Evolutionary conservation across 305 asterid genomes (phyloP), one percentile per base, ranked within the genome.

Genomic region (Striga hermonthica): DNA sequence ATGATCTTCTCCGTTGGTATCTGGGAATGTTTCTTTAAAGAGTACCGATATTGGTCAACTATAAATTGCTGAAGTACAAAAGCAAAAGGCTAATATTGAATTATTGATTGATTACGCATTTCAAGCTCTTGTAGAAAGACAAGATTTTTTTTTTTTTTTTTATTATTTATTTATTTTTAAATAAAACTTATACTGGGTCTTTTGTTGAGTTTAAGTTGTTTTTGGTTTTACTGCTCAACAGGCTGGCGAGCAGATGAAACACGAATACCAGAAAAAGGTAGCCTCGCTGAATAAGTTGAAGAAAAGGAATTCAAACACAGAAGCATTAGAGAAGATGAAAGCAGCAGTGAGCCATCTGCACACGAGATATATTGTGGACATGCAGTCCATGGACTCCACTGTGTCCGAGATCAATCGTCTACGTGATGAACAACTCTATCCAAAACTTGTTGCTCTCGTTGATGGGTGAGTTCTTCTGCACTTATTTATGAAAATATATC

Each of bases 301-400:
- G 92, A 88, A 83, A 62, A 96, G 89, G 6, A 84, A 83, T 62
- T 78, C 96, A 53, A 86, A 84, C 69, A 83, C 93, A 3, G 99
- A 91, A 39, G 80, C 85, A 39, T 64, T 91, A 58, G 99, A 94
- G 82, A 85, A 92, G 79, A 84, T 80, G 90, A 94, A 94, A 83
- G 96, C 99, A 63, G 74, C 96, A 22, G 99, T 94, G 15, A 94
- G 99, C 80, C 99, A 91, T 76, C 77, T 90, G 83, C 99, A 94
- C 75, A 94, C 98, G 13, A 85, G 99, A 79, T 94, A 90, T 81
- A 94, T 94, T 65, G 99, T 94, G 11, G 99, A 94, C 83, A 86
- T 94, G 99, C 99, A 94, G 73, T 88, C 99, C 64, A 94, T 94
- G 99, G 99, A 94, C 83, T 94, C 99, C 65, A 94, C 99, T 7